Evolutionary conservation across 257 asterid genomes (phyloP).

Genomic region (Nyctanthes arbortristis): DNA sequence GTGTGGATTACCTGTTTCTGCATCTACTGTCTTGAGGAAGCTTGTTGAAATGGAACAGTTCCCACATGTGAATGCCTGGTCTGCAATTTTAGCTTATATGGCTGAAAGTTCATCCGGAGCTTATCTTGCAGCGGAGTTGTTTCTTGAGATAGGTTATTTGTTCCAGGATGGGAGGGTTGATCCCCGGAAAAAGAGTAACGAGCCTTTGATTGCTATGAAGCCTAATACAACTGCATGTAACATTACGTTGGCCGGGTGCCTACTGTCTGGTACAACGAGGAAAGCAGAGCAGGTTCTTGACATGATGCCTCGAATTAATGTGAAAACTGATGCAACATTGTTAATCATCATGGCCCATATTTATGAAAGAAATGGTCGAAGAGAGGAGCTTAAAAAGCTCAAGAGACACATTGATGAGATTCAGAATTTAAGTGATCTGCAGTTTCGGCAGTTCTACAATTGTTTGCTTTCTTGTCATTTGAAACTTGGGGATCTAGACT

Average conservation of each 20-base stretch:
- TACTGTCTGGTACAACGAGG: conserved; percentile 71
- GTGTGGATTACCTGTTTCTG: conserved; percentile 61
- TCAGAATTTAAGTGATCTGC: conserved; percentile 52
- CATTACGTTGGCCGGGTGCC: conserved; percentile 80
- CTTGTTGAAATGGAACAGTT: conserved; percentile 67
- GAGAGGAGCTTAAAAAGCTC: conserved; percentile 80
- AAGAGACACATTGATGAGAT: conserved; percentile 79
- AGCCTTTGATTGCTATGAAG: conserved; percentile 59
- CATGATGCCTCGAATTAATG: conserved; percentile 80
- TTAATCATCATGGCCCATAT: conserved; percentile 78
- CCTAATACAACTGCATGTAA: conserved; percentile 57
- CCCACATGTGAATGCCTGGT: conserved; percentile 86
- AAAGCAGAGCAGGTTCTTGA: conserved; percentile 96
- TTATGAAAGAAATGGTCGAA: conserved; percentile 80
- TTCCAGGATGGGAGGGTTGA: conserved; percentile 87
- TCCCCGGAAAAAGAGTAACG: conserved; percentile 64
- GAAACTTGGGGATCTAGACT: conserved; percentile 76
- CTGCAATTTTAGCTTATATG: conserved; percentile 73
- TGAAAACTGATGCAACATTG: conserved; percentile 67
- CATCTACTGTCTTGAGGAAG: conserved; percentile 81
- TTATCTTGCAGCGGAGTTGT: conserved; percentile 77
- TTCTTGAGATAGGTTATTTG: conserved; percentile 84
- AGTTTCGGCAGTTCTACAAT: conserved; percentile 74
- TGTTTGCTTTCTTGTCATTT: conserved; percentile 82
- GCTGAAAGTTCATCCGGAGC: conserved; percentile 64